phyloP scores from a whole-genome alignment of 176 grass and related monocot genomes.

The Zea luxurians region DNA sequence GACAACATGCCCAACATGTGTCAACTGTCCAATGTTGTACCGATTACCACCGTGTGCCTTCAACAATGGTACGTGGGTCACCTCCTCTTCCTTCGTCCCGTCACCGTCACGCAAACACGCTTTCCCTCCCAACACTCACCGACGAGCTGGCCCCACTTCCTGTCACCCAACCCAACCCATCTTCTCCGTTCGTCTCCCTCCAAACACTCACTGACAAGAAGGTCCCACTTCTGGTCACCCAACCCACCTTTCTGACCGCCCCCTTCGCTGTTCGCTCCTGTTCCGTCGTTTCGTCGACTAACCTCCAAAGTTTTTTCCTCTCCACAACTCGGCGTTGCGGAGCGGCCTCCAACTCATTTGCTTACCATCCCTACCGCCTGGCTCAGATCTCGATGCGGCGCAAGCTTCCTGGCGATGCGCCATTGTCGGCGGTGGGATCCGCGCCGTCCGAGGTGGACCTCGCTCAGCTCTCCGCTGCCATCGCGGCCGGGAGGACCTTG shows the following conservation, averaged over 20 bases:
- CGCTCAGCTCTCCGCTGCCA: constrained; percentile 58
- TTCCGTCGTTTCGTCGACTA: constrained; percentile 30
- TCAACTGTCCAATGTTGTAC: no score
- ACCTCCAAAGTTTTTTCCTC: not conserved
- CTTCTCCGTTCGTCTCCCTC: no score
- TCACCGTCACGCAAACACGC: not conserved
- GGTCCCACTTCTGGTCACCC: constrained; percentile 38
- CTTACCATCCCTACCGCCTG: not conserved
- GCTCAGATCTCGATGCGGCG: constrained; percentile 60
- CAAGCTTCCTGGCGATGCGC: constrained; percentile 44
- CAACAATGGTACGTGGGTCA: no score
- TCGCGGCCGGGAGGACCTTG: constrained; percentile 78
- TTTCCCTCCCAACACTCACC: not conserved
- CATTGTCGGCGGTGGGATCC: constrained; percentile 20
- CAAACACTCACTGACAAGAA: not conserved
- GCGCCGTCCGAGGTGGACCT: constrained; percentile 56
- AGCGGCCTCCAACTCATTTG: constrained; percentile 9
- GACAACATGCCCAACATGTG: no score
- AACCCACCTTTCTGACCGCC: constrained; percentile 13
- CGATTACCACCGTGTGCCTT: no score
- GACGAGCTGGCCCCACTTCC: constrained; percentile 28
- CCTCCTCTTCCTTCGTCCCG: not conserved
- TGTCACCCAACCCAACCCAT: no score
- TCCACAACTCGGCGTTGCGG: constrained; percentile 32
- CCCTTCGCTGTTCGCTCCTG: not conserved